These are phyloP conservation scores for Stephania cephalantha DNA, from an alignment of 164 flowering plant genomes.

Conservation along the genomic window DNA sequence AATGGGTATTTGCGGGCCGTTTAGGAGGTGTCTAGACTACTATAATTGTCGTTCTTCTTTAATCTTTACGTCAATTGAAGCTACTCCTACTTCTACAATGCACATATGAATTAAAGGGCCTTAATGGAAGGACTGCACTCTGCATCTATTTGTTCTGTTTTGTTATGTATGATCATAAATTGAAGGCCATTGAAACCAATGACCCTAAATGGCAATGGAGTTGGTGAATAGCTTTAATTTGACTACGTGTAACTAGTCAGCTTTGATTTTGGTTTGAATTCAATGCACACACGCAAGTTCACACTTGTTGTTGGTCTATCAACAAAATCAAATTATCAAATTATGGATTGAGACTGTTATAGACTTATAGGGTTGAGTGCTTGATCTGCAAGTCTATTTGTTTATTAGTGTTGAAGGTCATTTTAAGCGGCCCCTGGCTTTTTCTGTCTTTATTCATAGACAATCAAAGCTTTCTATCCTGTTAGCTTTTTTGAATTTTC, in stretches of 20 bases:
- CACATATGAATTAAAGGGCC: too few species aligned
- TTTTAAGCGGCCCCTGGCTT: background rate
- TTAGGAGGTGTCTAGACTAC: too few species aligned
- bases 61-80: too few species aligned
- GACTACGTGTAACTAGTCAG: background rate
- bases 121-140: too few species aligned
- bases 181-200: background rate
- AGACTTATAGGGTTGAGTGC: background rate
- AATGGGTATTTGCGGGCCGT: too few species aligned
- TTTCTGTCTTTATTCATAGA: background rate
- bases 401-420: background rate
- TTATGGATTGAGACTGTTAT: background rate
- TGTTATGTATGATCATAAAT: too few species aligned
- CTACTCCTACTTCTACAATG: too few species aligned
- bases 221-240: slow-evolving; percentile 8
- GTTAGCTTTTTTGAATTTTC: background rate
- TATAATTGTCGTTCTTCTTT: too few species aligned
- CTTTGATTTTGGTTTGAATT: too few species aligned
- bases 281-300: too few species aligned
- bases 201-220: background rate
- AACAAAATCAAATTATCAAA: background rate
- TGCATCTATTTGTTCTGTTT: too few species aligned
- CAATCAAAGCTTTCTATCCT: background rate
- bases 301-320: too few species aligned
- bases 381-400: background rate